Evolutionary conservation across 176 grass and related monocot genomes (phyloP).

Genomic region (Puya raimondii): DNA sequence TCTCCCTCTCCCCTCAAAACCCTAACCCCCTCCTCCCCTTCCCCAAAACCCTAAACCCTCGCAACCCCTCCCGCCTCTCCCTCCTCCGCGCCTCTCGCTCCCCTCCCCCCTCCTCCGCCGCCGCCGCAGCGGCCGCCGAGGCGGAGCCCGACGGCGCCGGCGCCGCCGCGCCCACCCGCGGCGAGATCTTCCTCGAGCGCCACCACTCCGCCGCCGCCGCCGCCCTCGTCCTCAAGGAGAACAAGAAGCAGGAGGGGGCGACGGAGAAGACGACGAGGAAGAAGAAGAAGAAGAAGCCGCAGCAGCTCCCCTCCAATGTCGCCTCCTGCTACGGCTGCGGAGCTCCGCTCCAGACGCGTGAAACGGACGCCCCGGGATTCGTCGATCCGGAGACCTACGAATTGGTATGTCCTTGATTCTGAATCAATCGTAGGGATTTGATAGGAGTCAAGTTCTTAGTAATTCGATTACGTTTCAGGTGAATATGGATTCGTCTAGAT

Average conservation of each 20-base stretch:
- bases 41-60: constrained; percentile 7
- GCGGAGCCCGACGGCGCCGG: constrained; percentile 30
- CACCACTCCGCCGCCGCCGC: constrained; percentile 38
- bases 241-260: constrained; percentile 30
- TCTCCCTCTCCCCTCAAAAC: constrained; percentile 31
- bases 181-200: constrained; percentile 53
- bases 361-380: constrained; percentile 59
- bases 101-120: background rate
- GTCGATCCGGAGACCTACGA: constrained; percentile 56
- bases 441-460: background rate
- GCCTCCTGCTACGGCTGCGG: constrained; percentile 90
- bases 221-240: constrained; percentile 22
- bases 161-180: constrained; percentile 42
- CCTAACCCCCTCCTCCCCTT: background rate
- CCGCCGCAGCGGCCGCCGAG: constrained; percentile 6
- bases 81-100: background rate
- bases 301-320: constrained; percentile 27
- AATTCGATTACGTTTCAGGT: background rate
- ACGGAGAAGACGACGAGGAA: constrained; percentile 34
- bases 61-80: constrained; percentile 5
- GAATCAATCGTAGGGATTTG: background rate
- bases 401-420: constrained; percentile 32
- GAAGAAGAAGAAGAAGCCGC: constrained; percentile 32
- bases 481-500: no score
- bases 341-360: constrained; percentile 67